Conservation (phyloP, 108 stramenopile genomes). For the Nitzschia putrida region DNA sequence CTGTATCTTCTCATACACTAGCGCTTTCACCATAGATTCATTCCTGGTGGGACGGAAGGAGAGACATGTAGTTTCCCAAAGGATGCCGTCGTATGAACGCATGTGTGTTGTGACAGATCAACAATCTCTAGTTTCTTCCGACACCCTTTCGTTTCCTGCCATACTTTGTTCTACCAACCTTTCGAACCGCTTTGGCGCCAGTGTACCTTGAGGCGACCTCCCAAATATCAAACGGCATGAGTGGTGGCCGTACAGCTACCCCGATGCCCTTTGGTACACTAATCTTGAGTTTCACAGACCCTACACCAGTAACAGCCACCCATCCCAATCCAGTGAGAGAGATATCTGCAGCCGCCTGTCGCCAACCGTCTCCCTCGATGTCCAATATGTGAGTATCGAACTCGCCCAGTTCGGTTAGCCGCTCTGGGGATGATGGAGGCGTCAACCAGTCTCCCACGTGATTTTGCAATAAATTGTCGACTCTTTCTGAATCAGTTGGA, state of each 20-base stretch:
- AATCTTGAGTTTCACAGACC: conserved; percentile 69
- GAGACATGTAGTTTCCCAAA: too few species aligned
- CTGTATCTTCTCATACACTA: background rate
- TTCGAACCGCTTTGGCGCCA: conserved; percentile 76
- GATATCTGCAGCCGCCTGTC: conserved; percentile 92
- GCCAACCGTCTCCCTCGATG: conserved; percentile 91
- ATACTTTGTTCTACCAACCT: conserved; percentile 61
- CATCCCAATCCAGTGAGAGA: conserved; percentile 93
- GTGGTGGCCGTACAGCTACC: conserved; percentile 76
- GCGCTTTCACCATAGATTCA: too few species aligned
- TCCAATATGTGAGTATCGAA: conserved; percentile 84
- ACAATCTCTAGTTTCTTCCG: conserved; percentile 58
- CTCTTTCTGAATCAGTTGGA: conserved; percentile 65
- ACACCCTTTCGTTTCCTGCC: conserved; percentile 78
- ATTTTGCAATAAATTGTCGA: conserved; percentile 80
- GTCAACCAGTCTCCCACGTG: conserved; percentile 85
- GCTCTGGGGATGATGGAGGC: conserved; percentile 86
- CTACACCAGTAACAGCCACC: conserved; percentile 94
- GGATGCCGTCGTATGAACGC: too few species aligned
- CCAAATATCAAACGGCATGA: conserved; percentile 93
- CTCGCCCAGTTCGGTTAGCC: conserved; percentile 85
- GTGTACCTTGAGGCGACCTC: conserved; percentile 84
- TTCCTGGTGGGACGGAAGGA: too few species aligned
- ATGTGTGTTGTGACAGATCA: too few species aligned
- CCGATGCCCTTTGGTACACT: conserved; percentile 87